Conservation (phyloP, 192 early-diverging fungal species). For the Umbelopsis sp. region DNA sequence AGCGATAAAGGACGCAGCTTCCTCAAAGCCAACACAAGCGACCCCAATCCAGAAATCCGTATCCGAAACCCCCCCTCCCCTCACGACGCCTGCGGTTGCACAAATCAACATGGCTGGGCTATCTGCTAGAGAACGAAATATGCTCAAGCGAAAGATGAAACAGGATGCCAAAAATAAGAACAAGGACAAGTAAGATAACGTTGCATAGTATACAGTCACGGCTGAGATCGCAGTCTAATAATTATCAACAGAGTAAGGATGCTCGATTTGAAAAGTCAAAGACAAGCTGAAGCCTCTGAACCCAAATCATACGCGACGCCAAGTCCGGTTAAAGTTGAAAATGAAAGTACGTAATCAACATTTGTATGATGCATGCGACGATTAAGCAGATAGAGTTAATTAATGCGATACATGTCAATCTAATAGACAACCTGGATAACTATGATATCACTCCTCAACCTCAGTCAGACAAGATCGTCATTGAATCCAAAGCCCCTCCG, state of each 20-base stretch:
- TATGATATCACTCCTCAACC: constrained; percentile 63
- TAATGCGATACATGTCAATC: neutral
- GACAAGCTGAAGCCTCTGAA: neutral
- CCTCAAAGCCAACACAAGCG: constrained; percentile 2
- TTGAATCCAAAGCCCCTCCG: constrained; percentile 64
- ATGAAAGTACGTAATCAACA: constrained; percentile 20
- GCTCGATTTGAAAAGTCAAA: constrained; percentile 29
- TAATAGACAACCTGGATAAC: constrained; percentile 3
- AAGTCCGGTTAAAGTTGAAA: constrained; percentile 37
- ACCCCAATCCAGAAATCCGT: constrained; percentile 2
- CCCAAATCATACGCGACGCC: constrained; percentile 18
- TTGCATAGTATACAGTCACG: constrained; percentile 6
- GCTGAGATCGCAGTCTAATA: neutral
- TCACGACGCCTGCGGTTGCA: constrained; percentile 29
- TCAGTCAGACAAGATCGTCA: constrained; percentile 63
- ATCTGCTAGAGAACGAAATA: constrained; percentile 87
- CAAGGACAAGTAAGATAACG: constrained; percentile 68
- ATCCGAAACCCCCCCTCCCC: constrained; percentile 26
- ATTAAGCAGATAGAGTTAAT: constrained; percentile 10
- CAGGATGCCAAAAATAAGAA: constrained; percentile 73
- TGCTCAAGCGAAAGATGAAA: constrained; percentile 86
- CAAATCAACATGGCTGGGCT: constrained; percentile 75
- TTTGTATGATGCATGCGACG: neutral
- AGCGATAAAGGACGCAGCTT: constrained; percentile 15
- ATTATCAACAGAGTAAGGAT: constrained; percentile 45